Evolutionary conservation across 345 rosid species (phyloP).

Genomic region (Linum usitatissimum): DNA sequence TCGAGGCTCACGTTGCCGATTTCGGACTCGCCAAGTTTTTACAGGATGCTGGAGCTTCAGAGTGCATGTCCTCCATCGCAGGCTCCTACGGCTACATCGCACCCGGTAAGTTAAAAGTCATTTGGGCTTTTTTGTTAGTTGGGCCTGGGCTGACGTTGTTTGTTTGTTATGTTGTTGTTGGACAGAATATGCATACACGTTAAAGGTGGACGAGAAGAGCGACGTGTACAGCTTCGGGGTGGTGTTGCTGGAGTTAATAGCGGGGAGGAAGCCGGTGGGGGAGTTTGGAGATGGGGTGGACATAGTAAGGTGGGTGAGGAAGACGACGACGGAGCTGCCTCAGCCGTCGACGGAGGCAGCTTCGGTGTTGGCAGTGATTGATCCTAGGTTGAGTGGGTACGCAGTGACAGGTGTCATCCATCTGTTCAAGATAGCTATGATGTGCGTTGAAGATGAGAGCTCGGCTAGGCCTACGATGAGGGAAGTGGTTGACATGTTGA

Average conservation of each 20-base stretch:
- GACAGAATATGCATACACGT: slow-evolving; percentile 78
- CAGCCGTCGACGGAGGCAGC: slow-evolving; percentile 53
- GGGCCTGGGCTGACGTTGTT: neutral
- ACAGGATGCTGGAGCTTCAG: slow-evolving; percentile 64
- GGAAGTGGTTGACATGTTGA: slow-evolving; percentile 75
- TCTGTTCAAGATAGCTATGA: slow-evolving; percentile 64
- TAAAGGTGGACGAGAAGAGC: slow-evolving; percentile 83
- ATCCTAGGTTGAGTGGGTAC: slow-evolving; percentile 53
- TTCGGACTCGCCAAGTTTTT: slow-evolving; percentile 94
- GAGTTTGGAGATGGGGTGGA: slow-evolving; percentile 95
- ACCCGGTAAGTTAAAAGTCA: slow-evolving; percentile 43
- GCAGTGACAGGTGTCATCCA: slow-evolving; percentile 46
- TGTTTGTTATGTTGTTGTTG: slow-evolving; percentile 1
- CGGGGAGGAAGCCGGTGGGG: slow-evolving; percentile 82
- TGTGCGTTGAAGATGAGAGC: slow-evolving; percentile 73
- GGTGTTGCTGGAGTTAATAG: slow-evolving; percentile 64
- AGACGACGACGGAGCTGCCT: slow-evolving; percentile 48
- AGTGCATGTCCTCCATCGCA: slow-evolving; percentile 82
- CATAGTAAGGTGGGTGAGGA: slow-evolving; percentile 85
- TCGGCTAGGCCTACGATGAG: slow-evolving; percentile 74
- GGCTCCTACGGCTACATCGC: slow-evolving; percentile 97
- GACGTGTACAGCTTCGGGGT: slow-evolving; percentile 94
- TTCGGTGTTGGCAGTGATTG: slow-evolving; percentile 50
- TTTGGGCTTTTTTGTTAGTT: neutral
- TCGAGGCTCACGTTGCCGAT: slow-evolving; percentile 88